Base-by-base conservation (phyloP, 345 rosid species). In the Orychophragmus violaceus region DNA sequence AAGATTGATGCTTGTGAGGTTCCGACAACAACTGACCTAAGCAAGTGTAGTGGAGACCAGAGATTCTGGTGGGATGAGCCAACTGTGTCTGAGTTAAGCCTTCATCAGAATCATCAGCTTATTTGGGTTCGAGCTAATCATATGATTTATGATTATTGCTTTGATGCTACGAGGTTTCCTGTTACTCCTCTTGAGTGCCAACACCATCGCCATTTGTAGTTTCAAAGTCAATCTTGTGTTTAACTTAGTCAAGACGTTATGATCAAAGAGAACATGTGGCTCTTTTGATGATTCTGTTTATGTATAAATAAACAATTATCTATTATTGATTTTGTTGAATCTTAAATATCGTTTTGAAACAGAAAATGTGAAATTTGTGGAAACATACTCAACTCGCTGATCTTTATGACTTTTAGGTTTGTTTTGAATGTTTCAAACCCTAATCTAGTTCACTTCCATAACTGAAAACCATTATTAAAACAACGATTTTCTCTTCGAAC, bases 21-120 rank as follows among this genome's bases (percentile, higher is more conserved):
- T 68, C 85, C 87, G 0, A 78, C 89, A 0, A 76, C 79, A 0
- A 62, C 62, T 8, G 93, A 88, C 23, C 59, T 63, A 32, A 79
- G 87, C 2, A 81, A 76, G 71, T 84, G 86, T 77, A 70, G 62
- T 59, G 82, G 45, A 11, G 84, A 80, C 60, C 83, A 66, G 71
- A 85, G 79, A 69, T 90, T 69, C 66, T 90, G 97, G 96, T 93
- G 99, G 97, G 97, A 90, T 58, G 92, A 86, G 51, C 95, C 99
- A 1, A 81, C 86, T 0, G 30, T 88, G 52, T 78, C 93, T 19
- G 93, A 83, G 72, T 76, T 95, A 5, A 95, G 58, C 46, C 59
- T 82, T 72, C 99, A 95, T 77, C 98, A 95, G 79, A 95, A 64
- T 77, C 99, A 95, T 80, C 96, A 95, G 76, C 86, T 95, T 7